A percentile compares a stretch with the other conserved stretches of the same genome.
phyloP scores from a whole-genome alignment of 345 rosid species.

The Garcia nutans region DNA sequence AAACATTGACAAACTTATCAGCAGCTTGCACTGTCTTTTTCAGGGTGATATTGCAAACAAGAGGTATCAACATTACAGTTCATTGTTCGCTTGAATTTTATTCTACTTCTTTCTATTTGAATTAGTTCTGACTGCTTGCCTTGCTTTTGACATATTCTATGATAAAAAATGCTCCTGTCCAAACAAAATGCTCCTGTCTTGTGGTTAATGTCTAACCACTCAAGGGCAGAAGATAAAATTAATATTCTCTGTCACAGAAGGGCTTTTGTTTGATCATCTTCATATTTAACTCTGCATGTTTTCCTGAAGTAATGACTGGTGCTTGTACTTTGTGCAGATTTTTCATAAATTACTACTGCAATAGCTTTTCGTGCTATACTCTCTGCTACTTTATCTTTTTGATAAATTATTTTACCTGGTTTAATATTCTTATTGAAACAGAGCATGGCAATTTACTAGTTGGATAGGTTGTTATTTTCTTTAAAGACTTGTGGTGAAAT shows the following conservation, averaged over 20 bases:
- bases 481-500: background rate
- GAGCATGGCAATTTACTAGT: background rate
- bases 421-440: background rate
- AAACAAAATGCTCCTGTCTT: no score
- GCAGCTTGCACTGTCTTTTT: slow-evolving; percentile 67
- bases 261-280: no score
- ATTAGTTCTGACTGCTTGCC: background rate
- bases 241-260: no score
- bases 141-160: background rate
- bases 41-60: slow-evolving; percentile 47
- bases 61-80: slow-evolving; percentile 48
- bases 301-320: no score
- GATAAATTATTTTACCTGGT: background rate
- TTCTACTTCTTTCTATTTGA: slow-evolving; percentile 6
- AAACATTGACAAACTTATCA: slow-evolving; percentile 56
- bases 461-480: background rate
- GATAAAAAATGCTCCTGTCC: background rate
- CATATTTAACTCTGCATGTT: no score
- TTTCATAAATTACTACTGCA: background rate
- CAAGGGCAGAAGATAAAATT: background rate
- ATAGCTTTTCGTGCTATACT: background rate
- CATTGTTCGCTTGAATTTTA: background rate
- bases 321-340: no score
- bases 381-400: background rate
- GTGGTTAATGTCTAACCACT: background rate